These are phyloP conservation scores for Lachnellula arida DNA, from an alignment of 2,329 filamentous ascomycete genomes.

Conservation along the genomic window DNA sequence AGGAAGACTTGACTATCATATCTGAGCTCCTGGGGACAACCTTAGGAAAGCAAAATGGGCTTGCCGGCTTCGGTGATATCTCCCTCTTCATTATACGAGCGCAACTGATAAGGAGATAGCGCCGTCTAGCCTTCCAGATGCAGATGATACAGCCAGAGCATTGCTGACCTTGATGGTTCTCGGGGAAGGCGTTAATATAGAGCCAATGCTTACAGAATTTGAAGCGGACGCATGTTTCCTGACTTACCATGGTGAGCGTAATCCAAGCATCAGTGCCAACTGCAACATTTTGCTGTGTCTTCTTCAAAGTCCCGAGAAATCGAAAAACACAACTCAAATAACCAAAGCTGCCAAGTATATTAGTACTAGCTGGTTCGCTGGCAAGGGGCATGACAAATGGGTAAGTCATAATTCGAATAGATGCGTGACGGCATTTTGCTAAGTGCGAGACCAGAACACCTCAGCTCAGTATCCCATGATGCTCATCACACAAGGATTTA, in stretches of 20 bases:
- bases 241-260: neutral
- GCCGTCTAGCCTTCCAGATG: neutral
- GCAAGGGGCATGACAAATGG: constrained; percentile 2
- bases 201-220: neutral
- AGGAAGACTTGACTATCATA: too few species aligned
- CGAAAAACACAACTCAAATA: neutral
- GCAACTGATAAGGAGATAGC: neutral
- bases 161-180: neutral
- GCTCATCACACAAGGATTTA: neutral
- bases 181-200: neutral
- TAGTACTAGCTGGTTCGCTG: neutral
- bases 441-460: neutral
- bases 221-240: neutral
- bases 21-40: too few species aligned
- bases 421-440: too few species aligned
- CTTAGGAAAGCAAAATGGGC: too few species aligned
- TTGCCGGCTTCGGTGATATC: too few species aligned
- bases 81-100: too few species aligned
- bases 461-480: constrained; percentile 3
- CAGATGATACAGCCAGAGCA: constrained; percentile 3
- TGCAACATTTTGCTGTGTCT: neutral
- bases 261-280: constrained; percentile 3
- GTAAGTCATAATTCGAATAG: neutral
- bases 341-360: neutral
- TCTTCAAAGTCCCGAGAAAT: neutral